These are phyloP conservation scores for Neurospora sp. DNA, from an alignment of 495 filamentous ascomycete species.

Conservation along the genomic window DNA sequence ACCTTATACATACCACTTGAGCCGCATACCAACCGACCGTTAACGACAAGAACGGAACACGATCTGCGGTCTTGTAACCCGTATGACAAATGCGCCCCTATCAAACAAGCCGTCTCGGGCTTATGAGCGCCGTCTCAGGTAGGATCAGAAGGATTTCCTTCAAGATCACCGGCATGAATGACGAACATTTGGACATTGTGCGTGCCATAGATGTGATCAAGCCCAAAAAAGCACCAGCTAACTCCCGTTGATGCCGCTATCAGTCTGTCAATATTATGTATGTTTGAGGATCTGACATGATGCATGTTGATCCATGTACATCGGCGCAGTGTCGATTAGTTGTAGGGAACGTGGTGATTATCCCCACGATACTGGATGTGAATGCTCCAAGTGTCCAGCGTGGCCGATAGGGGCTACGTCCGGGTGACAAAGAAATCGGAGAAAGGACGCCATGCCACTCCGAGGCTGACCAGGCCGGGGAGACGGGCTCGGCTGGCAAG, in stretches of 20 bases:
- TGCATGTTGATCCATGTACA: not conserved
- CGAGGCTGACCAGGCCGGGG: not conserved
- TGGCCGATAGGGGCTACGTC: not conserved
- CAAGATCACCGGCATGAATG: not conserved
- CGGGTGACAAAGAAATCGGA: not conserved
- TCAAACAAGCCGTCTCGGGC: not conserved
- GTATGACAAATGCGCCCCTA: not conserved
- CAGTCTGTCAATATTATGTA: not conserved
- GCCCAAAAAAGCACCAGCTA: not conserved
- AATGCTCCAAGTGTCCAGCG: not conserved
- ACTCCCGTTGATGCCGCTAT: not conserved
- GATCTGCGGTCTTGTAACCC: not conserved
- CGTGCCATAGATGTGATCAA: not conserved
- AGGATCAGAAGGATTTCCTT: not conserved
- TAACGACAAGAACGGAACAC: not conserved
- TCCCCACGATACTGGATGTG: not conserved
- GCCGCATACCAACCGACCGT: not conserved
- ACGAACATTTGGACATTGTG: not conserved
- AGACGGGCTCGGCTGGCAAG: not conserved
- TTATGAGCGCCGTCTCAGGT: not conserved
- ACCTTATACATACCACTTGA: not conserved
- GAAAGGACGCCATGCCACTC: not conserved
- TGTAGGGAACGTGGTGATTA: not conserved
- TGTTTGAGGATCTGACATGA: not conserved
- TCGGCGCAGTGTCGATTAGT: not conserved